Evolutionary conservation across 2,329 filamentous ascomycete genomes (phyloP).

Genomic region (Thermothelomyces thermophilus): DNA sequence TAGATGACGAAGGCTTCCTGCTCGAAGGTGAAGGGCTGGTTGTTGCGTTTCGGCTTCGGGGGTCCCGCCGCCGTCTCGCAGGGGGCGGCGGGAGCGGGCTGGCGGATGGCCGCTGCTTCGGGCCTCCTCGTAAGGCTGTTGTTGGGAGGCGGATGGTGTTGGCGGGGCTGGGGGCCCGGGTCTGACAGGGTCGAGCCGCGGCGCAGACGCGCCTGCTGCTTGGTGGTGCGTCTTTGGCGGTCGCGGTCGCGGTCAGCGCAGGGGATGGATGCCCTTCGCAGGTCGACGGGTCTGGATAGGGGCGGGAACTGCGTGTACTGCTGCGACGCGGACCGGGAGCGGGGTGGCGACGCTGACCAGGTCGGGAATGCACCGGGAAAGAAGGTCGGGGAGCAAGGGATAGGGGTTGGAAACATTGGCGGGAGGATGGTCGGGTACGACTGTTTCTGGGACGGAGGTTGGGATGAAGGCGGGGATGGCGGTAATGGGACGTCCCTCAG

Average conservation of each 20-base stretch:
- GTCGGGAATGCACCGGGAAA: neutral
- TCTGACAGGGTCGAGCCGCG: neutral
- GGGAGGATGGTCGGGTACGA: neutral
- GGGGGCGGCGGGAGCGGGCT: no score
- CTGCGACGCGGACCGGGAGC: slow-evolving; percentile 1
- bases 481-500: slow-evolving; percentile 9
- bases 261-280: slow-evolving; percentile 1
- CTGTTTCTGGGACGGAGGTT: no score
- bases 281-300: neutral
- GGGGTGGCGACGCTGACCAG: neutral
- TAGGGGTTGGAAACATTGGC: slow-evolving; percentile 6
- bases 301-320: neutral
- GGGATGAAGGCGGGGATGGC: neutral
- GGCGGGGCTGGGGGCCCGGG: no score
- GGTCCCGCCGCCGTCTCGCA: neutral
- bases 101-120: neutral
- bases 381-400: neutral
- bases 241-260: neutral
- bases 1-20: slow-evolving; percentile 23
- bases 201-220: neutral
- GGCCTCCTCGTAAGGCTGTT: neutral
- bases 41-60: slow-evolving; percentile 12
- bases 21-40: slow-evolving; percentile 19
- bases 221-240: slow-evolving; percentile 1
- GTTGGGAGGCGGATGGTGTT: no score